Conservation (phyloP, 2,329 filamentous ascomycete genomes). For the Exophiala aquamarina region DNA sequence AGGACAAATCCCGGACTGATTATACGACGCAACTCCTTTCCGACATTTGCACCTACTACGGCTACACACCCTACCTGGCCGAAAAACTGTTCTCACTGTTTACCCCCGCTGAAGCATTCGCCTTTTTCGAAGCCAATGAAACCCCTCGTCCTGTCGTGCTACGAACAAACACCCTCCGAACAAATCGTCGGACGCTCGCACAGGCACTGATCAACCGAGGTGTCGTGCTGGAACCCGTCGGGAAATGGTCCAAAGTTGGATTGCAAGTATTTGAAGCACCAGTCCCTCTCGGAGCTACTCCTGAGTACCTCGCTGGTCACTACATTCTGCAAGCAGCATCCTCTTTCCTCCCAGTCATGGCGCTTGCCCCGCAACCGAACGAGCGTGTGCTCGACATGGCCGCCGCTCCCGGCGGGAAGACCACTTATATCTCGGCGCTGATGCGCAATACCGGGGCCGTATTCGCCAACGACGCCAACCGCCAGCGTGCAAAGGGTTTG, state of each 20-base stretch:
- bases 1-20: conserved; percentile 78
- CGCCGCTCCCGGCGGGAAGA: conserved; percentile 92
- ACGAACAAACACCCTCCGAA: conserved; percentile 90
- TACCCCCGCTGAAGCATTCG: conserved; percentile 88
- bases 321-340: conserved; percentile 97
- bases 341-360: conserved; percentile 97
- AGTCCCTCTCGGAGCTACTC: conserved; percentile 86
- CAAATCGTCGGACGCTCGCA: conserved; percentile 74
- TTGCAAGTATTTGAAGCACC: conserved; percentile 93
- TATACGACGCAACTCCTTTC: conserved; percentile 84
- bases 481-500: conserved; percentile 88
- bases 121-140: conserved; percentile 99
- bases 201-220: conserved; percentile 94
- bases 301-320: conserved; percentile 94
- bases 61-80: conserved; percentile 90
- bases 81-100: conserved; percentile 95
- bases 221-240: conserved; percentile 92
- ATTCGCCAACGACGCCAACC: conserved; percentile 95
- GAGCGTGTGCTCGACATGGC: conserved; percentile 95
- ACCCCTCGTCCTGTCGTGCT: conserved; percentile 90
- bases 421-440: conserved; percentile 90
- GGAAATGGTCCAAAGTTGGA: conserved; percentile 98
- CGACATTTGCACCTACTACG: conserved; percentile 95
- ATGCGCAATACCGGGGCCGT: conserved; percentile 98
- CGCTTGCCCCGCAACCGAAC: conserved; percentile 86